Percentiles rank a stretch among this genome's conserved stretches.
Conservation (phyloP, 352 stramenopile genomes). For the Thraustochytrium sp. region DNA sequence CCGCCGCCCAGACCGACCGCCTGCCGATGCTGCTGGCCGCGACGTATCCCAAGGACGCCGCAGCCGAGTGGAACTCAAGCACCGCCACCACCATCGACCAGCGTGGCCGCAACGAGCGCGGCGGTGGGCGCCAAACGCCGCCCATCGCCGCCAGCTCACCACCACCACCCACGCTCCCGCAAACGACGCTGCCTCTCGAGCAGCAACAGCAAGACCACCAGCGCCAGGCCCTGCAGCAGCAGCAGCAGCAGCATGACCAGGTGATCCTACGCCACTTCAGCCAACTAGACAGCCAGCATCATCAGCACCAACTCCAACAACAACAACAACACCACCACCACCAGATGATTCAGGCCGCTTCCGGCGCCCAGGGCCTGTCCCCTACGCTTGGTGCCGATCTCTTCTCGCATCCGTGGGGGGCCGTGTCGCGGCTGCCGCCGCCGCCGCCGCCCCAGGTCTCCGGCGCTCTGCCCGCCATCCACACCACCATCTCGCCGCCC, state of each 20-base stretch:
- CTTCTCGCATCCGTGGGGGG: background rate
- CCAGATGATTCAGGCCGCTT: too few relatives aligned
- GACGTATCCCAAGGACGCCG: background rate
- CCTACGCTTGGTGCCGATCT: background rate
- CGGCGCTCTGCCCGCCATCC: too few relatives aligned
- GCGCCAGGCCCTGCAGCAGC: background rate
- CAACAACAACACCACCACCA: background rate
- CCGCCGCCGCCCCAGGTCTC: too few relatives aligned
- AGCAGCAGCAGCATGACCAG: background rate
- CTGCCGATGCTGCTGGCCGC: slow-evolving; percentile 5
- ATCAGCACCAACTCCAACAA: background rate
- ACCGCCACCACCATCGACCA: background rate
- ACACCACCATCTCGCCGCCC: too few relatives aligned
- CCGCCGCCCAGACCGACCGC: too few relatives aligned
- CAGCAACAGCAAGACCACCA: background rate
- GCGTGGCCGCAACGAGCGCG: background rate
- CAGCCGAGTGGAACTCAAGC: background rate
- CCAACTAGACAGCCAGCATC: too few relatives aligned
- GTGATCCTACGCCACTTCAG: too few relatives aligned
- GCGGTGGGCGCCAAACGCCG: background rate
- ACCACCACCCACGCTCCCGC: background rate
- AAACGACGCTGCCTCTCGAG: too few relatives aligned
- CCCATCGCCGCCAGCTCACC: background rate
- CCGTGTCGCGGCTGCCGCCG: too few relatives aligned
- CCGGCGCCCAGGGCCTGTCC: background rate